Conservation (phyloP, 2,329 filamentous ascomycete genomes). For the Mollisiaceae sp. region DNA sequence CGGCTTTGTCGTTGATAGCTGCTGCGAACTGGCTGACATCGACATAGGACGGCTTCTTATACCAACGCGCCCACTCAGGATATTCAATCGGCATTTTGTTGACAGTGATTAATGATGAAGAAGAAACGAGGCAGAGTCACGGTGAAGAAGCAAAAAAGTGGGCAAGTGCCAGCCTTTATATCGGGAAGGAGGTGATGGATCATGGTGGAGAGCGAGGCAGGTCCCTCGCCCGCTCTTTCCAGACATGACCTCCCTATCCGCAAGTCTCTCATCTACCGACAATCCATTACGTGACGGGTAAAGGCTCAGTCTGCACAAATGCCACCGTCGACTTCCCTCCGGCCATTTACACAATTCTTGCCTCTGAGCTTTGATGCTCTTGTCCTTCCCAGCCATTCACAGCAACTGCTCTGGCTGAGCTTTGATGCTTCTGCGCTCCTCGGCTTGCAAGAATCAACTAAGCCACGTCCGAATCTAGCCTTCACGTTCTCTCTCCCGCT, state of each 20-base stretch:
- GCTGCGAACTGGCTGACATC: constrained; percentile 53
- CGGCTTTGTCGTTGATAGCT: constrained; percentile 40
- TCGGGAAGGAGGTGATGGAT: neutral
- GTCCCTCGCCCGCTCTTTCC: neutral
- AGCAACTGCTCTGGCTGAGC: neutral
- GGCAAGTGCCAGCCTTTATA: neutral
- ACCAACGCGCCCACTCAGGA: constrained; percentile 49
- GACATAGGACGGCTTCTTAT: constrained; percentile 55
- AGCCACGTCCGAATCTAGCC: neutral
- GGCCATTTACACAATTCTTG: neutral
- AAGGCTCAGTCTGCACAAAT: neutral
- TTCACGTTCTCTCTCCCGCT: neutral
- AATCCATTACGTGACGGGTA: neutral
- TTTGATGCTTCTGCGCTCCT: neutral
- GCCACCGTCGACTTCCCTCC: neutral
- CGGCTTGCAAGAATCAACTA: neutral
- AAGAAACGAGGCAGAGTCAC: neutral
- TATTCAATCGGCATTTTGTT: constrained; percentile 15
- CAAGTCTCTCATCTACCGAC: neutral
- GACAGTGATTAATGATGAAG: neutral
- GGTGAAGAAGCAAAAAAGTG: neutral
- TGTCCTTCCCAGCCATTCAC: neutral
- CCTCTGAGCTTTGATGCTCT: neutral
- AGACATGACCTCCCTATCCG: neutral
- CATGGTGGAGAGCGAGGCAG: neutral